Evolutionary conservation across 2,329 filamentous ascomycete species (phyloP).

Genomic region (Pestalotiopsis sp.): DNA sequence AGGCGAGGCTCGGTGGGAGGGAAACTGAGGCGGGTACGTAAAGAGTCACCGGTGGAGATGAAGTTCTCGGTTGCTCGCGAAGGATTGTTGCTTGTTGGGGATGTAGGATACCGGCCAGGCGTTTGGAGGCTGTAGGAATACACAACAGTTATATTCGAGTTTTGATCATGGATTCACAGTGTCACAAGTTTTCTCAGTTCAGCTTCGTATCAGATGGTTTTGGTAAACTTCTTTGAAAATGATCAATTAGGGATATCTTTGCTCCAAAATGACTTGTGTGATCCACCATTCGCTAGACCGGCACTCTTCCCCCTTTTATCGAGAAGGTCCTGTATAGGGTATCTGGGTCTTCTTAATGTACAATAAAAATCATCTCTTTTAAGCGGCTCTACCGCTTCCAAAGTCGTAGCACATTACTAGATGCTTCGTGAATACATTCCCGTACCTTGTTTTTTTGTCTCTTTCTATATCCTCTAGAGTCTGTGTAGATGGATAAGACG

Average conservation of each 20-base stretch:
- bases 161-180: too few species aligned
- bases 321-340: not conserved
- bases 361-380: not conserved
- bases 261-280: not conserved
- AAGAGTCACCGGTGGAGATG: not conserved
- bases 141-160: too few species aligned
- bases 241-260: not conserved
- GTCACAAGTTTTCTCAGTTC: too few species aligned
- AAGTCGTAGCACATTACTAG: constrained; percentile 7
- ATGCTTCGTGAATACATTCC: constrained; percentile 2
- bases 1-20: not conserved
- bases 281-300: not conserved
- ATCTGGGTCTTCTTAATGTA: not conserved
- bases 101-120: too few species aligned
- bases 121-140: too few species aligned
- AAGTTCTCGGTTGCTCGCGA: not conserved
- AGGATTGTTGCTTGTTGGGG: too few species aligned
- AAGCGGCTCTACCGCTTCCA: not conserved
- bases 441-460: not conserved
- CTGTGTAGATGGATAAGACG: not conserved
- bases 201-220: too few species aligned
- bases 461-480: not conserved
- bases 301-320: not conserved
- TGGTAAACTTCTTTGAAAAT: not conserved
- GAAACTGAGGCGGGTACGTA: not conserved